Evolutionary conservation across 176 grass and related monocot genomes (phyloP).

Genomic region (bread wheat (Triticum aestivum)): IWGSC_CS_RefSeq_v2.1 NC_057804.1:415347279-415347778

Average conservation of each 20-base stretch:
- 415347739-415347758: no score
- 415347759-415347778: no score
- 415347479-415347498: neutral
- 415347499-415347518: neutral
- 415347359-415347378: neutral
- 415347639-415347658: no score
- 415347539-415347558: no score
- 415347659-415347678: no score
- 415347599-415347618: no score
- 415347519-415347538: neutral
- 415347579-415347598: no score
- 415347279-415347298: neutral
- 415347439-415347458: constrained; percentile 15
- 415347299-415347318: neutral
- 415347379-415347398: neutral
- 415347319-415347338: neutral
- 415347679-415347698: no score
- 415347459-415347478: neutral
- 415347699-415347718: no score
- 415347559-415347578: no score
- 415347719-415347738: no score
- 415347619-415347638: no score
- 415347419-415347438: neutral
- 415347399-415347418: neutral
- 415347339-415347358: neutral